phyloP scores from a whole-genome alignment of 805 yeast genomes.

The Pichia nakasei region DNA sequence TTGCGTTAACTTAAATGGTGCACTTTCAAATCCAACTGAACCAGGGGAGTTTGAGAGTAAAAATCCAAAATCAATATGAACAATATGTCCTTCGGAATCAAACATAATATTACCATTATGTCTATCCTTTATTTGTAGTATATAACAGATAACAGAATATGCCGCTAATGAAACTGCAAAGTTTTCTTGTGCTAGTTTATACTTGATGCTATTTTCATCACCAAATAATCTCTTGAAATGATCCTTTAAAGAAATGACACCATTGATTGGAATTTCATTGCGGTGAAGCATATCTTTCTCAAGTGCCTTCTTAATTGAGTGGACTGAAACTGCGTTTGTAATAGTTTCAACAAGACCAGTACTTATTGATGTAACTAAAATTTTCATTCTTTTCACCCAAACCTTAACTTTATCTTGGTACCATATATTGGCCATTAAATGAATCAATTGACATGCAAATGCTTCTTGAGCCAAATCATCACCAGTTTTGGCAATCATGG shows the following conservation, averaged over 20 bases:
- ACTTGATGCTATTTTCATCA: conserved; percentile 40
- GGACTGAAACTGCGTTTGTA: conserved; percentile 87
- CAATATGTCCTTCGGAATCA: conserved; percentile 90
- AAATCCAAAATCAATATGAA: conserved; percentile 94
- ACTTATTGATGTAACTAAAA: conserved; percentile 80
- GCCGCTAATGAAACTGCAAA: conserved; percentile 86
- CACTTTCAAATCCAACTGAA: conserved; percentile 93
- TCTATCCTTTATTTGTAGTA: conserved; percentile 89
- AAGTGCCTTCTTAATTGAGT: conserved; percentile 86
- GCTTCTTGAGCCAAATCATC: conserved; percentile 96
- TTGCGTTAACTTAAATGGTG: conserved; percentile 86
- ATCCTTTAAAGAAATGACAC: conserved; percentile 64
- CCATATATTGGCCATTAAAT: conserved; percentile 84
- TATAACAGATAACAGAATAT: conserved; percentile 82
- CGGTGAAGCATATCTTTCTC: conserved; percentile 62
- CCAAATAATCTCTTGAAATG: conserved; percentile 79
- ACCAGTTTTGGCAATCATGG: conserved; percentile 95
- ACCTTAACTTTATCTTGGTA: conserved; percentile 54
- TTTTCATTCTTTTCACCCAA: conserved; percentile 93
- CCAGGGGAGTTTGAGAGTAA: conserved; percentile 92
- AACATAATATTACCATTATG: conserved; percentile 97
- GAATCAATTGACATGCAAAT: conserved; percentile 90
- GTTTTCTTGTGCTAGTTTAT: conserved; percentile 70
- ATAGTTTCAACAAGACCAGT: conserved; percentile 94
- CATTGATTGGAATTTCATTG: conserved; percentile 63